phyloP scores from a whole-genome alignment of 805 yeast species.

The Saturnispora kantuleensis region DNA sequence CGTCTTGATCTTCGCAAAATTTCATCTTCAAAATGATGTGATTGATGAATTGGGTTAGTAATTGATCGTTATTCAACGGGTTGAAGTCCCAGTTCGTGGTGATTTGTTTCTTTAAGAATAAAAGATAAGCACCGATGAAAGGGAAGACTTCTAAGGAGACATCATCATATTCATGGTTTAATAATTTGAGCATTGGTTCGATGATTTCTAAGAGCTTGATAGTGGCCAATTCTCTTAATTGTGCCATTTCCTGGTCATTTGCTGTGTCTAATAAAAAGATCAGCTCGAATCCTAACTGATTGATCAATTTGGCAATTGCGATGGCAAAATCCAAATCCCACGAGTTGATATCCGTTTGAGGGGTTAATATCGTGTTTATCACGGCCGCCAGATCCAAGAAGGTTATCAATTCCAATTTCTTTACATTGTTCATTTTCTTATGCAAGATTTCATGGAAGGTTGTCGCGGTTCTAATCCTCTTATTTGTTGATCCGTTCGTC shows the following conservation, averaged over 20 bases:
- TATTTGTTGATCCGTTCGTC: constrained; percentile 22
- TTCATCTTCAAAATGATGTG: constrained; percentile 71
- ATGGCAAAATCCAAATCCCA: constrained; percentile 54
- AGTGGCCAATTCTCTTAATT: constrained; percentile 27
- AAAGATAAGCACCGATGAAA: constrained; percentile 63
- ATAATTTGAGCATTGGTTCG: constrained; percentile 62
- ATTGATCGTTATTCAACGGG: constrained; percentile 29
- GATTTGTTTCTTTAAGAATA: constrained; percentile 52
- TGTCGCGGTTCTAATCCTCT: constrained; percentile 48
- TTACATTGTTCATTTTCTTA: constrained; percentile 48
- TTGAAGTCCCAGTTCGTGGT: constrained; percentile 26
- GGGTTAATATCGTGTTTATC: constrained; percentile 18
- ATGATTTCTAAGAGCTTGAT: constrained; percentile 50
- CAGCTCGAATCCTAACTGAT: constrained; percentile 67
- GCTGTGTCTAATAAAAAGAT: constrained; percentile 54
- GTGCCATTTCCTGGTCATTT: constrained; percentile 24
- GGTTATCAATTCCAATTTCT: constrained; percentile 54
- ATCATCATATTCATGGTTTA: constrained; percentile 82
- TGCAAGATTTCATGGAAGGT: constrained; percentile 45
- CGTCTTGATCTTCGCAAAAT: constrained; percentile 53
- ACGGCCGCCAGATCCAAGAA: constrained; percentile 57
- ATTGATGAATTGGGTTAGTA: constrained; percentile 53
- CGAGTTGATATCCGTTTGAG: constrained; percentile 28
- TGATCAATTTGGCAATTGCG: constrained; percentile 56
- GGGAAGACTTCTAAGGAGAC: constrained; percentile 76